Evolutionary conservation across 208 protist species (phyloP).

Genomic region (Naegleria fowleri): DNA sequence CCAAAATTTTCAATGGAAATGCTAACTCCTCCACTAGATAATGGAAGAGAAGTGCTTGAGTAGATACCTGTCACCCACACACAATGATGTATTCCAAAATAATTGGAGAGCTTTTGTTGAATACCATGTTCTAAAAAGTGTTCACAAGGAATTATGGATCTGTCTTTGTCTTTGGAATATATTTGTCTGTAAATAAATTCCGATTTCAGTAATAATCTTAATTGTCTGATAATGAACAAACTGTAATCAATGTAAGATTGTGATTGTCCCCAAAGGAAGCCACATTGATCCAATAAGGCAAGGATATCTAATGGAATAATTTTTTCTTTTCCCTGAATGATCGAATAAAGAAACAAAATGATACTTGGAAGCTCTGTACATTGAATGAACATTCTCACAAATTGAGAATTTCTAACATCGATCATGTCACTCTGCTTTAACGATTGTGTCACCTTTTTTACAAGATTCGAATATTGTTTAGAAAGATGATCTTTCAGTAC

Average conservation of each 20-base stretch:
- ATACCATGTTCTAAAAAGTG: neutral
- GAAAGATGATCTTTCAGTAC: neutral
- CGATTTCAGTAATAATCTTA: neutral
- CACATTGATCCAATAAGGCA: neutral
- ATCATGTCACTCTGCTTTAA: neutral
- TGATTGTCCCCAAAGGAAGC: neutral
- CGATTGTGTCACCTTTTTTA: neutral
- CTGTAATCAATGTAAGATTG: neutral
- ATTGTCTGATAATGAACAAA: neutral
- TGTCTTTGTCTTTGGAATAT: neutral
- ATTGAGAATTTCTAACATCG: neutral
- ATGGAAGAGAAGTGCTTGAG: neutral
- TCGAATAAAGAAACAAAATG: neutral
- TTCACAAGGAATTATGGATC: neutral
- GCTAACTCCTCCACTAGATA: neutral
- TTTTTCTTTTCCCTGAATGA: neutral
- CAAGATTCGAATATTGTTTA: neutral
- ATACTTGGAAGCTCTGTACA: neutral
- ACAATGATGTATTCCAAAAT: neutral
- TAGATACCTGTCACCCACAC: neutral
- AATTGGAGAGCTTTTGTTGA: neutral
- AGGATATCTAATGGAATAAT: neutral
- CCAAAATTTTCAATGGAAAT: neutral
- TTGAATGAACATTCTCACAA: neutral
- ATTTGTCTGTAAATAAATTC: neutral